A percentile compares a stretch with the other conserved stretches of the same genome.
These are phyloP conservation scores for Sambucus nigra DNA, from an alignment of 129 eudicot genomes.

Conservation along the genomic window DNA sequence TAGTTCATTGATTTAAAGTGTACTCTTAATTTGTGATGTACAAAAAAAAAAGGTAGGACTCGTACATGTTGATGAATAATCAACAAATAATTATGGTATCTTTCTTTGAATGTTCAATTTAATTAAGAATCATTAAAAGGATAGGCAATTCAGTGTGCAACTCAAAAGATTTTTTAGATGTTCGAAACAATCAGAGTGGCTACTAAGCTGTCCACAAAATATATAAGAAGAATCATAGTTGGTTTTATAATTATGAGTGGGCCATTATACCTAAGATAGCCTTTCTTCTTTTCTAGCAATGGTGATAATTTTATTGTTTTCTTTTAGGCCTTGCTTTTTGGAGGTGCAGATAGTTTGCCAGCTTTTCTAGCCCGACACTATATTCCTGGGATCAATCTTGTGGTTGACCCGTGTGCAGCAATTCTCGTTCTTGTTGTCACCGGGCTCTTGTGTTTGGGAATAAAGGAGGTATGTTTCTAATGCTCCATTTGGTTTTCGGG, in stretches of 20 bases:
- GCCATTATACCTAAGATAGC: not conserved
- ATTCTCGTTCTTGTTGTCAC: conserved; percentile 69
- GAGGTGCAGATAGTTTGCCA: conserved; percentile 80
- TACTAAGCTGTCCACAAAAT: no score
- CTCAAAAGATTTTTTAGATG: no score
- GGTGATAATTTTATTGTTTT: not conserved
- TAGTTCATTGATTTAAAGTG: no score
- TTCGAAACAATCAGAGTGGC: no score
- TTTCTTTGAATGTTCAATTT: no score
- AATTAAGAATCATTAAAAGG: no score
- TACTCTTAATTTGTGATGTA: no score
- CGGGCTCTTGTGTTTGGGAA: conserved; percentile 74
- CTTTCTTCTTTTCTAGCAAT: not conserved
- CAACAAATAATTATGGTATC: no score
- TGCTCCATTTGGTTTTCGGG: not conserved
- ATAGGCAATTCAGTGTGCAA: no score
- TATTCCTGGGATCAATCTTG: conserved; percentile 63
- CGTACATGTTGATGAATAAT: no score
- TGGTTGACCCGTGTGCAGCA: conserved; percentile 95
- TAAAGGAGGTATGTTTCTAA: conserved; percentile 67
- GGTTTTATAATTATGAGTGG: not conserved
- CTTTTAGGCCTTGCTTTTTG: conserved; percentile 76
- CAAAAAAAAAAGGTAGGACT: no score
- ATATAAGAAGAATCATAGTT: no score
- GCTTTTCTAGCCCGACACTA: conserved; percentile 67